Percentiles rank a stretch among this genome's conserved stretches.
Evolutionary conservation across 192 early-diverging fungal species (phyloP).

Genomic region (Podochytrium sp.): DNA sequence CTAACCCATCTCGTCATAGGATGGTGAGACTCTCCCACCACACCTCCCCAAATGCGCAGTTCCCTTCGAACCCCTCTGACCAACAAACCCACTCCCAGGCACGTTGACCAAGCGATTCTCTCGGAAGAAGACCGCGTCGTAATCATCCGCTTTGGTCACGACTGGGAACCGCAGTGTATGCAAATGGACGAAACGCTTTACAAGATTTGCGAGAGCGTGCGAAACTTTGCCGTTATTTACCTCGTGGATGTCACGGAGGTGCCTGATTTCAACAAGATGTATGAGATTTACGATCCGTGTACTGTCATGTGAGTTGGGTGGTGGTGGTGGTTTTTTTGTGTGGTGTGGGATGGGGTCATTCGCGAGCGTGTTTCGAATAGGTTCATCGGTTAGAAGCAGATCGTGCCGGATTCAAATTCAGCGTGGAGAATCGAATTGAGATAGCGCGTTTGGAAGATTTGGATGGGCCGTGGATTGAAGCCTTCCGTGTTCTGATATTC

Average conservation of each 20-base stretch:
- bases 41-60: neutral
- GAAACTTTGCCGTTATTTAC: conserved; percentile 98
- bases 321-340: too few species aligned
- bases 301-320: too few species aligned
- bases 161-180: conserved; percentile 97
- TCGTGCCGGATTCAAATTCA: too few species aligned
- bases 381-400: too few species aligned
- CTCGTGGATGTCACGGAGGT: conserved; percentile 95
- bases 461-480: too few species aligned
- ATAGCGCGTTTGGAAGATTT: too few species aligned
- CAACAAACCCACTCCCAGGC: conserved; percentile 68
- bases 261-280: conserved; percentile 69
- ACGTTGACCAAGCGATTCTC: conserved; percentile 98
- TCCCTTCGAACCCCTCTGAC: conserved; percentile 4
- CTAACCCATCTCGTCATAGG: neutral
- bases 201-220: conserved; percentile 90
- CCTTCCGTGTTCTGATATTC: too few species aligned
- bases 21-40: neutral
- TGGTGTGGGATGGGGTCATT: too few species aligned
- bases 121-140: conserved; percentile 98
- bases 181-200: conserved; percentile 96
- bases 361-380: too few species aligned
- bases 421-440: too few species aligned
- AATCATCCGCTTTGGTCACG: conserved; percentile 95
- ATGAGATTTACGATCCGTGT: conserved; percentile 83